These are phyloP conservation scores for Mycena vulgaris DNA, from an alignment of 768 basidiomycete species.

Conservation along the genomic window DNA sequence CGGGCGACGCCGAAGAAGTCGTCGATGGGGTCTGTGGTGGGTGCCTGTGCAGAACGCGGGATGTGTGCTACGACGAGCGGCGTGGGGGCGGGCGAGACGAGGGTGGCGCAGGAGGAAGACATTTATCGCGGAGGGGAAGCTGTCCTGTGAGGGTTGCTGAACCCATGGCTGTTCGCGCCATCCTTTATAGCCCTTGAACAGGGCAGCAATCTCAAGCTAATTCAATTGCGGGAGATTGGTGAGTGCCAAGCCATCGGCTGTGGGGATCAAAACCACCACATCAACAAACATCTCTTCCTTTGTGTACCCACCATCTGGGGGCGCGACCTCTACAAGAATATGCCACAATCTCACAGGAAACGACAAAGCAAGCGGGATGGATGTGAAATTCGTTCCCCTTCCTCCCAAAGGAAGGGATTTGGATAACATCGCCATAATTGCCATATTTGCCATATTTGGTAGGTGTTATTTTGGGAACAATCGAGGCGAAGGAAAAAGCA, in stretches of 20 bases:
- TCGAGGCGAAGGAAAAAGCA: too few species aligned
- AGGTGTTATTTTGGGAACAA: neutral
- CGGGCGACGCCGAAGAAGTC: slow-evolving; percentile 57
- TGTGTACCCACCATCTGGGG: neutral
- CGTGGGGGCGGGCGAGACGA: neutral
- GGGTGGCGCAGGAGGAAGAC: slow-evolving; percentile 7
- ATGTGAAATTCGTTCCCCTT: neutral
- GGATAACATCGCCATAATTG: neutral
- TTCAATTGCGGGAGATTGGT: neutral
- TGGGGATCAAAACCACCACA: neutral
- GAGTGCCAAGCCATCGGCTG: neutral
- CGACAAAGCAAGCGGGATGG: neutral
- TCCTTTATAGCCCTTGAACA: neutral
- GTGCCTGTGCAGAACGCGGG: slow-evolving; percentile 21
- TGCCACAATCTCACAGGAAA: neutral
- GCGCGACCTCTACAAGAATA: neutral
- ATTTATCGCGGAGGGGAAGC: neutral
- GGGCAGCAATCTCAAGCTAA: neutral
- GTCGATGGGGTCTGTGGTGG: slow-evolving; percentile 46
- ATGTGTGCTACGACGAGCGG: slow-evolving; percentile 21
- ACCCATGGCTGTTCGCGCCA: neutral
- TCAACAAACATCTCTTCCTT: neutral
- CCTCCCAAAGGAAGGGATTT: neutral
- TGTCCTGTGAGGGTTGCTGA: neutral
- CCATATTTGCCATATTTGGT: slow-evolving; percentile 1